phyloP scores from a whole-genome alignment of 2,329 filamentous ascomycete species.

The Fusarium kyushuense region DNA sequence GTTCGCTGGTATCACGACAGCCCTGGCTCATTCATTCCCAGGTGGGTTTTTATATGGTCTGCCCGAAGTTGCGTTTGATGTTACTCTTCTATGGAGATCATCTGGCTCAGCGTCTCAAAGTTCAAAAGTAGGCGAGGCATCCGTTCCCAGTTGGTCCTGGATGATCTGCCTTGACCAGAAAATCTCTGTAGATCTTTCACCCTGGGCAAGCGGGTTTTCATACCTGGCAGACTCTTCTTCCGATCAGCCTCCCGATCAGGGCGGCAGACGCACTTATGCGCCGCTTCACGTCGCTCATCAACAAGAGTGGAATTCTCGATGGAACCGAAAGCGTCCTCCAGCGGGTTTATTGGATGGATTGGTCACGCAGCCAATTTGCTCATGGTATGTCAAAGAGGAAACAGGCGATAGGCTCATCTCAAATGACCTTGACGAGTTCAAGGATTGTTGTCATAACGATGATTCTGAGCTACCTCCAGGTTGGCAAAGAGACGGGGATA shows the following conservation, averaged over 20 bases:
- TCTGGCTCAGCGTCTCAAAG: neutral
- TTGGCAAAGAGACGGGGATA: neutral
- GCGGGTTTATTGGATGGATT: neutral
- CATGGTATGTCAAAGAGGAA: neutral
- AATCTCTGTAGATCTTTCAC: neutral
- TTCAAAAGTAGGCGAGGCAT: neutral
- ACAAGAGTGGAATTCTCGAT: neutral
- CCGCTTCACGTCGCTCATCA: neutral
- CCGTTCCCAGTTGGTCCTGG: neutral
- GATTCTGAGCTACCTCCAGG: neutral
- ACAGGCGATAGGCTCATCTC: neutral
- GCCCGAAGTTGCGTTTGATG: neutral
- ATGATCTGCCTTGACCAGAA: neutral
- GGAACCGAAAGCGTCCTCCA: neutral
- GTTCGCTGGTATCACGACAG: neutral
- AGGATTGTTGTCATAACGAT: neutral
- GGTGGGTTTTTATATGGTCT: neutral
- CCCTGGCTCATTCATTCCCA: neutral
- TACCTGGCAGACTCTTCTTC: neutral
- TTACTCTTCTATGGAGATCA: neutral
- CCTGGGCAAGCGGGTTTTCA: neutral
- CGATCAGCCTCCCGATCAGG: rapidly evolving
- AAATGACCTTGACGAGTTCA: neutral
- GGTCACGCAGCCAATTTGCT: neutral
- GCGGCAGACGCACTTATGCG: neutral